Base-by-base conservation (phyloP, 768 basidiomycete species). In the Xerocomellus intermedius region DNA sequence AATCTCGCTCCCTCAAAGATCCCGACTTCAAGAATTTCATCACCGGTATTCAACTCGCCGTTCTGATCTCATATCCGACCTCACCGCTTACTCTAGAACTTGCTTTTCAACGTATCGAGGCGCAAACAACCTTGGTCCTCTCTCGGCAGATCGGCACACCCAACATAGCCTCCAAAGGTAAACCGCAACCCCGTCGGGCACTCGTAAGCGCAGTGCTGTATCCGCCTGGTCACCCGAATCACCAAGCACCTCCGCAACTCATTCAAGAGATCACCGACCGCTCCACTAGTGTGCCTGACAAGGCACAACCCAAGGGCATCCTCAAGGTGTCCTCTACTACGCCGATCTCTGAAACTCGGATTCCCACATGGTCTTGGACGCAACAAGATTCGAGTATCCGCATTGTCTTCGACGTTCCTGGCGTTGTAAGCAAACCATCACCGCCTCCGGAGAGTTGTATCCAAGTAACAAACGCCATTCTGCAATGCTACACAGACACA, bases 161-260 rank as follows among this genome's bases (percentile, higher is more conserved):
- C 6, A 93, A 92, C 69, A 89, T 93, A 49, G 71, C 79, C 4
- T 83, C 84, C 49, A 93, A 92, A 68, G 90, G 90, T n/a, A 80
- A 77, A 61, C 79, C 86, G 2, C 63, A 66, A 26, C 77, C 83
- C 14, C 82, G 89, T 33, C 79, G 77, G 13, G 83, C 83, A 2
- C 65, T 74, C 39, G 74, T 91, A 24, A 86, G 86, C 5, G 60
- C 74, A 19, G 61, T 72, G 5, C 69, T 83, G 21, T 74, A 73
- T 52, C 66, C 69, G 2, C 60, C 60, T 7, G 61, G 53, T 19
- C 69, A 62, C 52, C 59, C 50, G 7, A 57, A 64, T 41, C 61
- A 52, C 50, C 49, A 47, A 39, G 5, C 52, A 17, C 30, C 60
- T 36, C 33, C 55, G 7, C 39, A 54, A 2, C 66, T 63, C 33